phyloP scores from a whole-genome alignment of 1,284 basidiomycete genomes.

The Fomitopsis betulina region DNA sequence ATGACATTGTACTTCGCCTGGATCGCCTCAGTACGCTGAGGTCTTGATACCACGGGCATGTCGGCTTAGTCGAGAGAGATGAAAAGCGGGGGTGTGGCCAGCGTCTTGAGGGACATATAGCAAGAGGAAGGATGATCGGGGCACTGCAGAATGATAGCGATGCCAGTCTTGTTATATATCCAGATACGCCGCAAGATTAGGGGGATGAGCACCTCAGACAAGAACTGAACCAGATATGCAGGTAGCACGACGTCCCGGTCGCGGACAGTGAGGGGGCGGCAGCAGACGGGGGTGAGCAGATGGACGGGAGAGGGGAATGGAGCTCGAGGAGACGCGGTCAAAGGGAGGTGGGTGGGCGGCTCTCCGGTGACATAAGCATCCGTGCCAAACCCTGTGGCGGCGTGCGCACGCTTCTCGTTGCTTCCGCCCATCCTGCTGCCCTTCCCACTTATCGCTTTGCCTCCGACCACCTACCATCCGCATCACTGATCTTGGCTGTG shows the following conservation, averaged over 20 bases:
- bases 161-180: neutral
- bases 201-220: neutral
- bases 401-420: neutral
- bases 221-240: neutral
- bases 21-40: conserved; percentile 49
- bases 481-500: conserved; percentile 2
- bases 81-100: neutral
- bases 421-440: neutral
- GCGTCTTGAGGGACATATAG: neutral
- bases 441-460: neutral
- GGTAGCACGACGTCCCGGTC: neutral
- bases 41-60: conserved; percentile 31
- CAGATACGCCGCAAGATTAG: neutral
- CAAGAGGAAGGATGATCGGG: neutral
- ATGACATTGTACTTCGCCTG: conserved; percentile 77
- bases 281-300: neutral
- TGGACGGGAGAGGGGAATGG: neutral
- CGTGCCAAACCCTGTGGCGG: neutral
- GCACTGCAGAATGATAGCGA: conserved; percentile 1
- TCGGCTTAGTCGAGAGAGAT: neutral
- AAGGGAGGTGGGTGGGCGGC: conserved; percentile 5
- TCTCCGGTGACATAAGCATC: conserved; percentile 13
- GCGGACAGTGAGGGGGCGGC: neutral
- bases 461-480: neutral
- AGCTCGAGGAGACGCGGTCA: neutral